These are phyloP conservation scores for Fusarium sp. DNA, from an alignment of 2,329 filamentous ascomycete species.

Conservation along the genomic window DNA sequence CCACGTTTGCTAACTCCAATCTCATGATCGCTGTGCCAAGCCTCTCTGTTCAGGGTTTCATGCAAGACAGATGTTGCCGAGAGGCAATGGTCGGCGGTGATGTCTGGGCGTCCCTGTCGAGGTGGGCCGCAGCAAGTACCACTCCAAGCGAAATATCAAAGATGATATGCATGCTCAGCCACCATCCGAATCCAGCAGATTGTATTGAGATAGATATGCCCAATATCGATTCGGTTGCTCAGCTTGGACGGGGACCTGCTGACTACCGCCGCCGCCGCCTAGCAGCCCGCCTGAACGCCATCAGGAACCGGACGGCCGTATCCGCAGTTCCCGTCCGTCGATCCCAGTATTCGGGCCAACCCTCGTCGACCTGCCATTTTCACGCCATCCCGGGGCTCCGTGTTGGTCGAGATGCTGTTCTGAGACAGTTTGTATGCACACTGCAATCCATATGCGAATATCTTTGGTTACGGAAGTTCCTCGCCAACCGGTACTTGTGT, in stretches of 20 bases:
- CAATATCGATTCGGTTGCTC: slow-evolving; percentile 9
- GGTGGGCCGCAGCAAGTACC: slow-evolving; percentile 12
- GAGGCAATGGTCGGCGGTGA: slow-evolving; percentile 23
- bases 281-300: slow-evolving; percentile 13
- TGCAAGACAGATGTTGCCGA: slow-evolving; percentile 26
- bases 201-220: background rate
- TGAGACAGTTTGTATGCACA: slow-evolving; percentile 15
- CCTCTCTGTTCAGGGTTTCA: slow-evolving; percentile 5
- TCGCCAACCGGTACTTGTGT: slow-evolving; percentile 69
- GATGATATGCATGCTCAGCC: background rate
- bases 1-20: slow-evolving; percentile 11
- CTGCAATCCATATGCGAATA: background rate
- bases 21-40: slow-evolving; percentile 17
- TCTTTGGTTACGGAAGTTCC: slow-evolving; percentile 43
- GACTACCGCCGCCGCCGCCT: background rate
- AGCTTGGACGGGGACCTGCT: no score
- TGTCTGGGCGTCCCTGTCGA: slow-evolving; percentile 22
- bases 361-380: slow-evolving; percentile 18
- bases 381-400: slow-evolving; percentile 25
- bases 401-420: slow-evolving; percentile 20
- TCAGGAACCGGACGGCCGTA: slow-evolving; percentile 32
- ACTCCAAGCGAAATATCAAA: background rate
- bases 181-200: background rate
- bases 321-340: slow-evolving; percentile 37
- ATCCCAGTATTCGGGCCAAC: slow-evolving; percentile 24